phyloP scores from a whole-genome alignment of 2,329 filamentous ascomycete species.

The Colletotrichum salicis region DNA sequence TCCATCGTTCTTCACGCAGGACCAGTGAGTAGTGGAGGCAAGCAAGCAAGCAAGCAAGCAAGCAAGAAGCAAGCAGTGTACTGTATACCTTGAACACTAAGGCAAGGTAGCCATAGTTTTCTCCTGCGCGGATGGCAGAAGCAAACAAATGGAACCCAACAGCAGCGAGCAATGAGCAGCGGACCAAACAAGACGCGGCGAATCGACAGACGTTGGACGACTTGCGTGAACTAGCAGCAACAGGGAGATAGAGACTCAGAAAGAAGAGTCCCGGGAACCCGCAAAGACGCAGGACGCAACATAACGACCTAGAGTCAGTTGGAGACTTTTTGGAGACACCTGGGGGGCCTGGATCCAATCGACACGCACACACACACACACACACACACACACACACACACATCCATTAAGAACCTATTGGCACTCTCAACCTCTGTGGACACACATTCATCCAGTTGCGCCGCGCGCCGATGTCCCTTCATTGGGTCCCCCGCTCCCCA shows the following conservation, averaged over 20 bases:
- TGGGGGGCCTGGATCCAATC: background rate
- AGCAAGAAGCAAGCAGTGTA: background rate
- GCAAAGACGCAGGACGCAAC: conserved; percentile 19
- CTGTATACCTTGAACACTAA: background rate
- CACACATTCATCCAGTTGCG: background rate
- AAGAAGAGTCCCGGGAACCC: background rate
- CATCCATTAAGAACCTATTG: background rate
- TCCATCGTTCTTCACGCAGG: conserved; percentile 4
- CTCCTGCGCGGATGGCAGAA: background rate
- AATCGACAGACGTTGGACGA: background rate
- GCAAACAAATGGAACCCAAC: conserved; percentile 1
- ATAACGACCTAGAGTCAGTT: conserved; percentile 2
- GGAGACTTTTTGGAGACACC: background rate
- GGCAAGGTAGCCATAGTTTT: background rate
- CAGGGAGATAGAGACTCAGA: background rate
- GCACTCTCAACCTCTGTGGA: background rate
- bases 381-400: background rate
- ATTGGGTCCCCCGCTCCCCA: background rate
- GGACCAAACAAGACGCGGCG: background rate
- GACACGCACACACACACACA: background rate
- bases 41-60: background rate
- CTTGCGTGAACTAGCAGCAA: background rate
- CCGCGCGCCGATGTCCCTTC: background rate
- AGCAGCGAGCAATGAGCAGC: background rate
- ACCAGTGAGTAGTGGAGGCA: background rate